A percentile compares a stretch with the other conserved stretches of the same genome.
Conservation (phyloP, 805 yeast genomes). For the Hanseniaspora thailandica region DNA sequence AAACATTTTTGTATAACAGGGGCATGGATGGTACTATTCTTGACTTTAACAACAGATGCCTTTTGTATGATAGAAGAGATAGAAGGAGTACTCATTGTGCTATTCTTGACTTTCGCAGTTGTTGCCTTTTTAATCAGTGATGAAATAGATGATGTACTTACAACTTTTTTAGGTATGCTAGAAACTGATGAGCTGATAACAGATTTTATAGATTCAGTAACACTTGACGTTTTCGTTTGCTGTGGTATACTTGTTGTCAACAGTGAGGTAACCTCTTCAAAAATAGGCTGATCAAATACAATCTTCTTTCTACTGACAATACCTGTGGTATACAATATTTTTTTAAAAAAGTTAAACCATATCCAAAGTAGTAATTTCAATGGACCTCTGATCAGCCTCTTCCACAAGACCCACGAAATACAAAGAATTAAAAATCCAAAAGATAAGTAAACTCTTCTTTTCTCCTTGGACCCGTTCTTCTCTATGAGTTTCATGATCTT, state of each 20-base stretch:
- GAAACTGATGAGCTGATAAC: neutral
- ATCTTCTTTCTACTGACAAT: slow-evolving; percentile 17
- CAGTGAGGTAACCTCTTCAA: neutral
- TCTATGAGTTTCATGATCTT: slow-evolving; percentile 26
- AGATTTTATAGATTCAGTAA: neutral
- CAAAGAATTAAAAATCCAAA: slow-evolving; percentile 24
- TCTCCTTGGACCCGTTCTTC: slow-evolving; percentile 27
- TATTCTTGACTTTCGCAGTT: neutral
- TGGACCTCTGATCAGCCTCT: slow-evolving; percentile 28
- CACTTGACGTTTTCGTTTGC: too few relatives aligned
- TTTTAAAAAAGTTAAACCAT: slow-evolving; percentile 31
- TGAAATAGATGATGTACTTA: too few relatives aligned
- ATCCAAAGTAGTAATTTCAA: slow-evolving; percentile 26
- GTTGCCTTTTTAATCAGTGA: neutral
- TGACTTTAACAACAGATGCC: neutral
- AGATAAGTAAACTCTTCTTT: slow-evolving; percentile 27
- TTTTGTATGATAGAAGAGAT: too few relatives aligned
- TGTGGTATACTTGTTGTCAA: neutral
- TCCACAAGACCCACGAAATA: slow-evolving; percentile 29
- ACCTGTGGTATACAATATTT: slow-evolving; percentile 23
- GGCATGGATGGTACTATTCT: neutral
- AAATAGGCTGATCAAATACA: neutral
- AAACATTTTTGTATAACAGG: too few relatives aligned
- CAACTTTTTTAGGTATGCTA: too few relatives aligned
- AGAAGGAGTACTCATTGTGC: neutral